Base-by-base conservation (phyloP, 2,329 filamentous ascomycete species). In the Rhinocladiella mackenziei region DNA sequence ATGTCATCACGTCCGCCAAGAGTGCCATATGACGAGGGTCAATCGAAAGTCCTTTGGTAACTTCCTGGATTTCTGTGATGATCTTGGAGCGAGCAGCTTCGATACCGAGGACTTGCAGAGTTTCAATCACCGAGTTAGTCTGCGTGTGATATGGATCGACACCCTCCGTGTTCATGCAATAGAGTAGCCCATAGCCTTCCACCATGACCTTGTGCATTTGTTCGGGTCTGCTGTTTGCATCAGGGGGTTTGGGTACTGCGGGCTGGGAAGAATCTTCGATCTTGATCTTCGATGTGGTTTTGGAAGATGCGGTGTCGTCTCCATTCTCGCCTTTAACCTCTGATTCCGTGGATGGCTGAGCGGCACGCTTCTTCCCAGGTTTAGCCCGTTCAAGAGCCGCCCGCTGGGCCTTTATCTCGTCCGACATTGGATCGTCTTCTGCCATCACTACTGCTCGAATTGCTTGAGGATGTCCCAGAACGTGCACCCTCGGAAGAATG, bases 11-110 rank as follows among this genome's bases (percentile, higher is more conserved):
- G 60, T 98, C 92, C 8, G 92, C 91, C 1, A 98, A 79, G 13
- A 98, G 77, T 64, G 96, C 85, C 89, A 98, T 97, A 70, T 98
- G 92, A 43, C 92, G 86, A 32, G 89, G 91, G 67, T 98, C 92
- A 59, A 98, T 97, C 65, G 80, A 82, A 89, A 98, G 96, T 63
- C 84, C 81, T 25, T 80, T 80, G 89, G 97, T 98, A 61, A 97
- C 92, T 39, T 77, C 75, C 40, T 76, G 77, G 59, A 98, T 97
- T 70, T 98, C 92, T 33, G 78, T 73, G 37, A 92, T 86, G 60
- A 98, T 97, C 5, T 89, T 94, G 3, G 77, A 78, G 48, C 91
- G 81, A 2, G 92, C 92, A 1, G 92, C 92, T 71, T 98, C 92
- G 58, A 98, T 96, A 37, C 92, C 92, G 3, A 98, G 79, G 0